A percentile compares a stretch with the other conserved stretches of the same genome.
Conservation (phyloP, 2,329 filamentous ascomycete genomes). For the Cordyceps cicadae region DNA sequence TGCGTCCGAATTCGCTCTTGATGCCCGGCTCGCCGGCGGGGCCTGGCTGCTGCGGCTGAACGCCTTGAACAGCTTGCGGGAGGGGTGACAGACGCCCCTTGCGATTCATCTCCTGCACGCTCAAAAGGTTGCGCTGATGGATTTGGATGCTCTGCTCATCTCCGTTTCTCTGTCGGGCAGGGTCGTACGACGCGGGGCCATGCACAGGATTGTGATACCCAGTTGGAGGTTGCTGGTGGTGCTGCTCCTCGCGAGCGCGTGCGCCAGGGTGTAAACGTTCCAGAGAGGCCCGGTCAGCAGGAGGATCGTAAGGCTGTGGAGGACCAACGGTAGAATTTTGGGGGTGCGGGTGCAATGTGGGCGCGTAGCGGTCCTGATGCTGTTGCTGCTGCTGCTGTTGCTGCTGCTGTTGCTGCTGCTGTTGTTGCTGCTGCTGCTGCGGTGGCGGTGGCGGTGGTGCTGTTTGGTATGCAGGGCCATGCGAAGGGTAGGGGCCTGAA, state of each 20-base stretch:
- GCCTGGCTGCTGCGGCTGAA: slow-evolving; percentile 70
- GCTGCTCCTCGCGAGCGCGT: slow-evolving; percentile 22
- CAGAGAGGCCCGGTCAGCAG: slow-evolving; percentile 42
- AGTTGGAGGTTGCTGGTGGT: slow-evolving; percentile 31
- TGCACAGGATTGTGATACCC: slow-evolving; percentile 32
- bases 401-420: background rate
- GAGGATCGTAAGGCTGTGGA: slow-evolving; percentile 35
- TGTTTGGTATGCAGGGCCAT: slow-evolving; percentile 23
- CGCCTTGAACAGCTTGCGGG: slow-evolving; percentile 88
- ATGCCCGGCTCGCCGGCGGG: slow-evolving; percentile 79
- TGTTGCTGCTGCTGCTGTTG: background rate
- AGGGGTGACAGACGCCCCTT: slow-evolving; percentile 79
- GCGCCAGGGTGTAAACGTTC: slow-evolving; percentile 23
- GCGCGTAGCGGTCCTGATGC: slow-evolving; percentile 26
- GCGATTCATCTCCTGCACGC: slow-evolving; percentile 71
- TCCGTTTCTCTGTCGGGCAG: slow-evolving; percentile 27
- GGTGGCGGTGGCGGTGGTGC: slow-evolving; percentile 18
- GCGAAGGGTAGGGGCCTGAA: slow-evolving; percentile 26
- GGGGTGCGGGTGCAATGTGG: slow-evolving; percentile 25
- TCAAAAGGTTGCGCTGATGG: slow-evolving; percentile 61
- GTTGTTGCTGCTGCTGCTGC: background rate
- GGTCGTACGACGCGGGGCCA: slow-evolving; percentile 23
- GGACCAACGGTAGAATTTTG: slow-evolving; percentile 18
- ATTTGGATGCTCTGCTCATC: slow-evolving; percentile 49
- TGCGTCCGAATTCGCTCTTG: slow-evolving; percentile 89